Conservation (phyloP, 768 basidiomycete species). For the Lentinula aciculospora region DNA sequence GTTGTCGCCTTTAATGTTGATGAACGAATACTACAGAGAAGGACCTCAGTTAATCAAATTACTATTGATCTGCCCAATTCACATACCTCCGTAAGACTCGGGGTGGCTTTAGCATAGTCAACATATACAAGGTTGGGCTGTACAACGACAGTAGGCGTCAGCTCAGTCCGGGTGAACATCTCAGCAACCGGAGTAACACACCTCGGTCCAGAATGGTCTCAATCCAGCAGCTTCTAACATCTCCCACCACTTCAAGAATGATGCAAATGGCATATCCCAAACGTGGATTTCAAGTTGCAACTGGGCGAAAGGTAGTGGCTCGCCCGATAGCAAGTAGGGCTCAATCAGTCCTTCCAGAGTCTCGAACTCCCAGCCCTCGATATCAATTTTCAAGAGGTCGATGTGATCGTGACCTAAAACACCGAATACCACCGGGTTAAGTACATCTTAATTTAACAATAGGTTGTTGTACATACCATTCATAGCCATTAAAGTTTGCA, state of each 20-base stretch:
- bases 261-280: conserved; percentile 39
- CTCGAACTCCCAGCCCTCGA: conserved; percentile 65
- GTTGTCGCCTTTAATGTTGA: conserved; percentile 46
- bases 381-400: conserved; percentile 69
- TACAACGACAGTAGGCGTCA: background rate
- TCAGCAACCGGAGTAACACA: conserved; percentile 9
- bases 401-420: conserved; percentile 54
- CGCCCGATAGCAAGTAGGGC: conserved; percentile 41
- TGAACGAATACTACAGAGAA: conserved; percentile 42
- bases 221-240: conserved; percentile 61
- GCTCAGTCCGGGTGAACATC: background rate
- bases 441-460: background rate
- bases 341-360: conserved; percentile 43
- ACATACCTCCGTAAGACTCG: conserved; percentile 44
- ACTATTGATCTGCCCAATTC: background rate
- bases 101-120: conserved; percentile 45
- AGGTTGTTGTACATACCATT: conserved; percentile 41
- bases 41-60: background rate
- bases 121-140: conserved; percentile 55
- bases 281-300: conserved; percentile 66
- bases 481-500: conserved; percentile 56
- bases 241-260: conserved; percentile 68
- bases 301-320: conserved; percentile 64
- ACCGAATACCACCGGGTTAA: background rate
- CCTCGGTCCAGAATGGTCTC: conserved; percentile 69